Evolutionary conservation across 768 basidiomycete species (phyloP).

Genomic region (Auricularia cornea): DNA sequence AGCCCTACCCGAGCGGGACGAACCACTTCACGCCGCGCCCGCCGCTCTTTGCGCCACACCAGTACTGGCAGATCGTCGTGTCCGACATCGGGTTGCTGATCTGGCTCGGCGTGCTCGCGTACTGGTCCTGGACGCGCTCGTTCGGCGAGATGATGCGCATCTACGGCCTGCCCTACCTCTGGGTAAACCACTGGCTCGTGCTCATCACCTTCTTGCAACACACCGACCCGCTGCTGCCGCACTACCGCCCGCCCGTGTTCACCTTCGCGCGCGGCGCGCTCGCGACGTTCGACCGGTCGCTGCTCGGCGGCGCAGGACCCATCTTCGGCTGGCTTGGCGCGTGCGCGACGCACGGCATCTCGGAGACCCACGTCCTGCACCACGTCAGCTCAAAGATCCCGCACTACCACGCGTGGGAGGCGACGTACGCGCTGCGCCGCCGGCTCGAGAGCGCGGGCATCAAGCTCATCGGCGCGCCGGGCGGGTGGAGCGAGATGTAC

Average conservation of each 20-base stretch:
- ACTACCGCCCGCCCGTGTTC: constrained; percentile 85
- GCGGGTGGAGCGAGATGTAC: constrained; percentile 61
- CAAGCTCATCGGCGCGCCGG: constrained; percentile 57
- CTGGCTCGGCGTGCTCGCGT: constrained; percentile 52
- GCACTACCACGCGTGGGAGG: constrained; percentile 94
- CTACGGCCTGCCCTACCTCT: constrained; percentile 86
- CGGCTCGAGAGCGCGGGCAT: constrained; percentile 55
- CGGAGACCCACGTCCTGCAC: constrained; percentile 88
- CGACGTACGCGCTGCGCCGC: constrained; percentile 73
- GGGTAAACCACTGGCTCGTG: constrained; percentile 94
- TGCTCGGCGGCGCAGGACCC: constrained; percentile 69
- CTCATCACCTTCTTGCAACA: constrained; percentile 98
- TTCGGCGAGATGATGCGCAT: constrained; percentile 65
- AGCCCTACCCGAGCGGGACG: constrained; percentile 25
- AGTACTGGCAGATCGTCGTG: constrained; percentile 63
- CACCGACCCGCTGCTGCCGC: constrained; percentile 92
- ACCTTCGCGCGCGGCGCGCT: constrained; percentile 92
- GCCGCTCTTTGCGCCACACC: constrained; percentile 78
- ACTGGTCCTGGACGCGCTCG: constrained; percentile 51
- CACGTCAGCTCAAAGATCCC: constrained; percentile 95
- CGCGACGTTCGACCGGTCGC: constrained; percentile 77
- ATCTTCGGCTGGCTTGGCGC: constrained; percentile 82
- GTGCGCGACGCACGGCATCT: constrained; percentile 82
- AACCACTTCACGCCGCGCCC: constrained; percentile 43
- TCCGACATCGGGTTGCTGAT: constrained; percentile 81